phyloP scores from a whole-genome alignment of 2,329 filamentous ascomycete species.

The Periconia digitata region DNA sequence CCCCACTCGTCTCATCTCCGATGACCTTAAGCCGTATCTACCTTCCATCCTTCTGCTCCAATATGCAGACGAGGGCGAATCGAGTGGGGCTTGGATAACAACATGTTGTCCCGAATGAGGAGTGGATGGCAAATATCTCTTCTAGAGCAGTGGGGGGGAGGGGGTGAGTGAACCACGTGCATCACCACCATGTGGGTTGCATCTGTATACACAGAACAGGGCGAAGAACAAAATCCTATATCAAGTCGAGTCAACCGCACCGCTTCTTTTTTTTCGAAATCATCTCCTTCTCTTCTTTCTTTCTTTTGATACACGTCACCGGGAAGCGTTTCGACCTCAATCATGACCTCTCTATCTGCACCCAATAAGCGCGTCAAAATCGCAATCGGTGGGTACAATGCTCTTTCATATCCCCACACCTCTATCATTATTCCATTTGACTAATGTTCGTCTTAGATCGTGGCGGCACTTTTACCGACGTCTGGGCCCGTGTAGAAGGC shows the following conservation, averaged over 20 bases:
- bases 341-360: no score
- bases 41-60: background rate
- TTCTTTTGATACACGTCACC: background rate
- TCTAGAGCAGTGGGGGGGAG: no score
- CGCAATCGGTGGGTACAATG: background rate
- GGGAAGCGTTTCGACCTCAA: background rate
- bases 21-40: background rate
- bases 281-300: background rate
- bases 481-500: conserved; percentile 22
- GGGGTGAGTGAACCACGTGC: no score
- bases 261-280: background rate
- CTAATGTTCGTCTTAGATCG: conserved; percentile 7
- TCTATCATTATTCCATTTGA: background rate
- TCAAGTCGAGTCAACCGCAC: no score
- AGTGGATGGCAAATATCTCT: no score
- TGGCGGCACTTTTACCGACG: conserved; percentile 22
- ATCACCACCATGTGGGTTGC: no score
- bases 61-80: background rate
- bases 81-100: no score
- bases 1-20: background rate
- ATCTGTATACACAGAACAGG: no score
- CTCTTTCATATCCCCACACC: background rate
- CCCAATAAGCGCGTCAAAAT: background rate
- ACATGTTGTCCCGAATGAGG: no score
- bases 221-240: no score